Conservation (phyloP, 2,329 filamentous ascomycete genomes). For the Alternaria solani region DNA sequence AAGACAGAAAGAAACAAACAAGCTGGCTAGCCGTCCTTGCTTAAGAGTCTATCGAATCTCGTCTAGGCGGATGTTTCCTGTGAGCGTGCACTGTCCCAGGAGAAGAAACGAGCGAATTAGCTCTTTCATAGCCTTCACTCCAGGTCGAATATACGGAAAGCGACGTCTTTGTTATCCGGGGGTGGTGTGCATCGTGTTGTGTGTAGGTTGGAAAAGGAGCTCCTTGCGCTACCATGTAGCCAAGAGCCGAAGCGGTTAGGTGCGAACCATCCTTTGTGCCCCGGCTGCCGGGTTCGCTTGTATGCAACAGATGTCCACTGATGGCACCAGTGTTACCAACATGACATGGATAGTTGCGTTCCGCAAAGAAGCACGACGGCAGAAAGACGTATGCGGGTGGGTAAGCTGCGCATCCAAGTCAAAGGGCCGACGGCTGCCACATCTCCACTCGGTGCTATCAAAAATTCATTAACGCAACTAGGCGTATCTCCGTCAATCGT, state of each 20-base stretch:
- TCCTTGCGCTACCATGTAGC: background rate
- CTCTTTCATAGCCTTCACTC: background rate
- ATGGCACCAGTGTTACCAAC: slow-evolving; percentile 3
- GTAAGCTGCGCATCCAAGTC: slow-evolving; percentile 4
- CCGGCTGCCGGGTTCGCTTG: background rate
- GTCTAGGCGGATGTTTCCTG: background rate
- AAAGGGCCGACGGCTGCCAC: background rate
- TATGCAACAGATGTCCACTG: background rate
- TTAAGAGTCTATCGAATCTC: background rate
- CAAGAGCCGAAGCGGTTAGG: background rate
- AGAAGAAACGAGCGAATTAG: slow-evolving; percentile 8
- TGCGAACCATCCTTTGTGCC: background rate
- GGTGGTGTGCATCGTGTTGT: background rate
- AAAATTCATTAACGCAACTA: slow-evolving; percentile 18
- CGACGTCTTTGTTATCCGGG: slow-evolving; percentile 14
- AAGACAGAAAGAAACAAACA: slow-evolving; percentile 12
- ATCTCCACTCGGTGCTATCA: slow-evolving; percentile 15
- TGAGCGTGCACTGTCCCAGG: background rate
- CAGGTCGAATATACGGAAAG: background rate
- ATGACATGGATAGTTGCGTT: slow-evolving; percentile 4
- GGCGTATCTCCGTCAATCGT: slow-evolving; percentile 13
- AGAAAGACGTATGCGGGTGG: slow-evolving; percentile 13
- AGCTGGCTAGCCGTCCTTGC: background rate
- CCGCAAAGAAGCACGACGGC: slow-evolving; percentile 5
- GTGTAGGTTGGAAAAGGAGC: background rate